Evolutionary conservation across 83 land plant genomes (phyloP).

Genomic region (Thuja plicata): DNA sequence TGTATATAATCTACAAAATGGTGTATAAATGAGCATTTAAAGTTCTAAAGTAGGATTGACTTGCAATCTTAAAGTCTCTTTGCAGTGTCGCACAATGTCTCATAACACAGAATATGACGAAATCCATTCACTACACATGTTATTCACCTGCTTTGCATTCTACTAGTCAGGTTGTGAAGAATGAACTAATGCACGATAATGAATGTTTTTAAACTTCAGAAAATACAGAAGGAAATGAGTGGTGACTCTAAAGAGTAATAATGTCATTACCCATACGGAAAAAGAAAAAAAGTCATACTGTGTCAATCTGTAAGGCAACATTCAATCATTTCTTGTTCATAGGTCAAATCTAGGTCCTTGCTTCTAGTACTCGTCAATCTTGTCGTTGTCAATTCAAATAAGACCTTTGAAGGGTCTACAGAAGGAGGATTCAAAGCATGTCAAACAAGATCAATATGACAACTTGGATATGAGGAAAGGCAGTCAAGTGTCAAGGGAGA

Average conservation of each 20-base stretch:
- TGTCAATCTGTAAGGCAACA: too few species aligned
- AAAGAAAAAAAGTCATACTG: background rate
- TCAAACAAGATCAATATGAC: too few species aligned
- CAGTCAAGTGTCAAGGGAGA: too few species aligned
- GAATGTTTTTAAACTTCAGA: background rate
- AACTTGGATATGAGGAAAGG: too few species aligned
- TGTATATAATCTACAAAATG: background rate
- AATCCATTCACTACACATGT: background rate
- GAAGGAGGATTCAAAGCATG: too few species aligned
- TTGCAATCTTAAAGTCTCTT: conserved; percentile 1
- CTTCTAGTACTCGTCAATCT: too few species aligned
- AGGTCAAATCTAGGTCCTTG: too few species aligned
- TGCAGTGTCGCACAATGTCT: background rate
- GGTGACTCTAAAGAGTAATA: background rate
- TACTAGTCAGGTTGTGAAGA: background rate
- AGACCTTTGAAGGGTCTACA: too few species aligned
- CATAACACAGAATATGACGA: background rate
- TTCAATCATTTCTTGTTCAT: too few species aligned
- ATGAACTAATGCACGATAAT: background rate
- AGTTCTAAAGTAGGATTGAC: background rate
- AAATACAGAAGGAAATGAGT: background rate
- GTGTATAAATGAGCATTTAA: background rate
- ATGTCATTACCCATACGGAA: background rate
- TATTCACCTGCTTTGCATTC: background rate
- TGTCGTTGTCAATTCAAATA: too few species aligned